These are phyloP conservation scores for Scleromitrula shiraiana DNA, from an alignment of 2,329 filamentous ascomycete genomes.

Conservation along the genomic window DNA sequence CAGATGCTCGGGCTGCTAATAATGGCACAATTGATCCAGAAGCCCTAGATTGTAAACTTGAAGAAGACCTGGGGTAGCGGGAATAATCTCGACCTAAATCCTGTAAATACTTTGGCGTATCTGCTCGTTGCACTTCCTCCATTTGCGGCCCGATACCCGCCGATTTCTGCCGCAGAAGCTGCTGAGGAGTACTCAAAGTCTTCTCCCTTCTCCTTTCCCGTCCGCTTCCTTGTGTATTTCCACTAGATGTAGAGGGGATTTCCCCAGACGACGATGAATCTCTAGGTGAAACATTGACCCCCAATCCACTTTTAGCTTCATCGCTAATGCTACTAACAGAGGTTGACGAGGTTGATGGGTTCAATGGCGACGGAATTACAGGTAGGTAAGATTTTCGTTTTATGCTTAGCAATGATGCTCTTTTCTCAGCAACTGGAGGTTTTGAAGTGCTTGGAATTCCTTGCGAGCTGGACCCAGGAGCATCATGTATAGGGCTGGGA, in stretches of 20 bases:
- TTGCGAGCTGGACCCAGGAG: neutral
- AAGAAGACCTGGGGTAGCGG: slow-evolving; percentile 22
- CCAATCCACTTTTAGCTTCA: slow-evolving; percentile 4
- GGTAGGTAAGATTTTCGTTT: slow-evolving; percentile 22
- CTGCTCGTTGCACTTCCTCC: slow-evolving; percentile 3
- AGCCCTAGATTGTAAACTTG: neutral
- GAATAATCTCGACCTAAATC: slow-evolving; percentile 28
- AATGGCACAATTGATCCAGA: neutral
- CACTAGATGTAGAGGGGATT: slow-evolving; percentile 4
- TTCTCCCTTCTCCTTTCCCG: slow-evolving; percentile 8
- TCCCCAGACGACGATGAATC: slow-evolving; percentile 19
- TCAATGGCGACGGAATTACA: slow-evolving; percentile 27
- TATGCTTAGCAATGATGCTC: slow-evolving; percentile 8
- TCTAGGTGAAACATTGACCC: slow-evolving; percentile 8
- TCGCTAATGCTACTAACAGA: slow-evolving; percentile 13
- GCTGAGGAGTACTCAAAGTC: slow-evolving; percentile 14
- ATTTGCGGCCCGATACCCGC: slow-evolving; percentile 8
- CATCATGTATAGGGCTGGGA: neutral
- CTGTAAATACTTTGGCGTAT: slow-evolving; percentile 17
- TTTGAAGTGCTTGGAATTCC: slow-evolving; percentile 8
- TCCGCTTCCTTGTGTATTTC: slow-evolving; percentile 1
- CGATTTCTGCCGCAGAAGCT: slow-evolving; percentile 19
- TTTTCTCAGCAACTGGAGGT: slow-evolving; percentile 4
- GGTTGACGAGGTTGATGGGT: slow-evolving; percentile 17
- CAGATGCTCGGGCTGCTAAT: neutral